These are phyloP conservation scores for Hypoxylon sp. DNA, from an alignment of 2,329 filamentous ascomycete genomes.

Conservation along the genomic window DNA sequence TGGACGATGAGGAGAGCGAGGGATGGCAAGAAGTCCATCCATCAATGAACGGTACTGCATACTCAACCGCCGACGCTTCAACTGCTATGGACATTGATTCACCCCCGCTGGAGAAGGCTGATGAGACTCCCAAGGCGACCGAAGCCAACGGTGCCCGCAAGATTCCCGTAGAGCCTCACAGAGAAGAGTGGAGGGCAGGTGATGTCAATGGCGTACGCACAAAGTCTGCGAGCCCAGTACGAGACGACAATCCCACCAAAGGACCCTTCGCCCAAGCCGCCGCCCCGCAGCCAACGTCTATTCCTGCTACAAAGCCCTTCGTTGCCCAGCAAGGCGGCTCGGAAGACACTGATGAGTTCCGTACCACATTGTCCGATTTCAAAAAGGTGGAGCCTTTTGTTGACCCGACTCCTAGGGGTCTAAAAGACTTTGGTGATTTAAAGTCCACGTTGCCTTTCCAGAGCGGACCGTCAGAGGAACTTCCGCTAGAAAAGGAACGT, in stretches of 20 bases:
- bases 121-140: conserved; percentile 48
- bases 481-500: conserved; percentile 57
- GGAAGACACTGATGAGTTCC: conserved; percentile 70
- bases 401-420: conserved; percentile 61
- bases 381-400: conserved; percentile 70
- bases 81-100: conserved; percentile 78
- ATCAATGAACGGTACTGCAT: conserved; percentile 43
- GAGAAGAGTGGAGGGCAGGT: conserved; percentile 72
- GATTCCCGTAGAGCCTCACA: conserved; percentile 71
- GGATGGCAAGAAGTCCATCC: conserved; percentile 51
- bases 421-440: conserved; percentile 70
- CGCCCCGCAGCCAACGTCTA: conserved; percentile 36
- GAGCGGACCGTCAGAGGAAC: conserved; percentile 63
- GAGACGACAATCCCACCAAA: conserved; percentile 49
- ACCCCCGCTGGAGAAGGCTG: conserved; percentile 56
- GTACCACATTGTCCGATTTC: conserved; percentile 68
- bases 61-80: conserved; percentile 61
- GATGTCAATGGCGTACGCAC: conserved; percentile 56
- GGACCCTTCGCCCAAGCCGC: conserved; percentile 44
- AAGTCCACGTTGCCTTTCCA: conserved; percentile 71
- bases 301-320: conserved; percentile 45
- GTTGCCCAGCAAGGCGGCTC: conserved; percentile 63
- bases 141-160: conserved; percentile 62
- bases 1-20: conserved; percentile 65
- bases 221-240: conserved; percentile 39